A percentile compares a stretch with the other conserved stretches of the same genome.
Conservation (phyloP, 805 yeast species). For the Teunomyces tritomae region DNA sequence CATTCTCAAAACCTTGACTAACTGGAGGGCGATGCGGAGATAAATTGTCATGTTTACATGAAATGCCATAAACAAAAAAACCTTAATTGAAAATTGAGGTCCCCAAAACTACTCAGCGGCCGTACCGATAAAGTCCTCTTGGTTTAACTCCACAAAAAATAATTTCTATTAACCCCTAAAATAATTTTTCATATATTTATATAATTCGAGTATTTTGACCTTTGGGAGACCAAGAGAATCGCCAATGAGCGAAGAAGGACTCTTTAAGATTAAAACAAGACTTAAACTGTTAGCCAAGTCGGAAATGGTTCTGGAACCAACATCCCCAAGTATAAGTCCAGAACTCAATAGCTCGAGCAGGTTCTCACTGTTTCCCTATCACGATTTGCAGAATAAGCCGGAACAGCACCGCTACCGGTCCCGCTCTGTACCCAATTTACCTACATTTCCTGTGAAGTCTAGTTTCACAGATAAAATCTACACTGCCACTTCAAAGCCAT, state of each 20-base stretch:
- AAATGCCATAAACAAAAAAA: not conserved
- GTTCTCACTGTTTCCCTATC: not conserved
- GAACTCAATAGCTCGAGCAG: not conserved
- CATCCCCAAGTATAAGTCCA: not conserved
- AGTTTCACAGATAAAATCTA: not conserved
- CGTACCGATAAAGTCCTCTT: not conserved
- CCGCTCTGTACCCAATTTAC: conserved; percentile 4
- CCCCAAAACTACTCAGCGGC: not conserved
- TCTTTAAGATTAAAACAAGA: not conserved
- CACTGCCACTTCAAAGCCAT: not conserved
- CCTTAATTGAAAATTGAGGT: not conserved
- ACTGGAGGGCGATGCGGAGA: not conserved
- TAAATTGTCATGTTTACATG: not conserved
- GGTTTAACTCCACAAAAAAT: not conserved
- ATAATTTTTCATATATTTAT: conserved; percentile 1
- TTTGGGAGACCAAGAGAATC: not conserved
- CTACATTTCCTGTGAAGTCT: not conserved
- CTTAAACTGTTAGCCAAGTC: not conserved
- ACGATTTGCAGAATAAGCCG: not conserved
- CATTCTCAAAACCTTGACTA: too few relatives aligned
- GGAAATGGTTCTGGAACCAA: not conserved
- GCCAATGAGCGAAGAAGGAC: conserved; percentile 3
- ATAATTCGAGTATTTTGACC: not conserved
- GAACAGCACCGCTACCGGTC: conserved; percentile 2
- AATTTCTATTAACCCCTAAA: not conserved